Evolutionary conservation across 2,329 filamentous ascomycete species (phyloP), one percentile per base, ranked within the genome.

Genomic region (Colletotrichum sojae): DNA sequence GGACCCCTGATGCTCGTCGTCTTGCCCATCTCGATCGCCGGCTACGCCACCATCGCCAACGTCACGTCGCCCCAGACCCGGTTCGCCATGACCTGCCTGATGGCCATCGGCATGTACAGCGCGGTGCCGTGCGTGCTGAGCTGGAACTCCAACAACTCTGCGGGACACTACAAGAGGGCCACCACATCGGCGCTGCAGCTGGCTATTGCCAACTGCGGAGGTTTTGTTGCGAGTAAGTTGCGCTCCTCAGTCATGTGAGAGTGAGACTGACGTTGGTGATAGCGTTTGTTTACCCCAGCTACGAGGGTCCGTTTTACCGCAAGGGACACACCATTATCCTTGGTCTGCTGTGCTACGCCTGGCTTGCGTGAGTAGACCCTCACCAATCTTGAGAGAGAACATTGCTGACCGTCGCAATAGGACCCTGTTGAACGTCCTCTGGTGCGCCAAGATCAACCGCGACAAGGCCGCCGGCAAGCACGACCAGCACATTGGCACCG

Each of bases 151-250:
- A 92, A 92, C 75, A 92, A 92, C 75, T 89, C 86, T 0, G 89
- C 90, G 0, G 89, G 88, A 0, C 90, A 93, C 75, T 92, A 92
- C 75, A 93, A 92, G 76, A 82, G 91, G 15, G 90, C 91, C 0
- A 92, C 90, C 0, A 90, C 90, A 0, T 88, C 87, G 1, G 91
- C 87, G 0, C 73, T 92, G 72, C 90, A 92, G 76, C 81, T 92
- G 27, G 87, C 87, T 1, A 88, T 92, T 72, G 90, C 90, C 0
- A 92, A 93, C 71, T 87, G 85, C 8, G 90, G 90, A 53, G 90
- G 90, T 0, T 91, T 92, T 72, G 89, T 92, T 2, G 87, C 90
- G 0, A 88, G 85, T 84, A 73, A 72, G 82, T 75, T 31, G 9
- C 9, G 4, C 4, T 5, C 6, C 0, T 4, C 2, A 5, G 13